Conservation (phyloP, 2,329 filamentous ascomycete genomes). For the Paraphaeosphaeria sporulosa region DNA sequence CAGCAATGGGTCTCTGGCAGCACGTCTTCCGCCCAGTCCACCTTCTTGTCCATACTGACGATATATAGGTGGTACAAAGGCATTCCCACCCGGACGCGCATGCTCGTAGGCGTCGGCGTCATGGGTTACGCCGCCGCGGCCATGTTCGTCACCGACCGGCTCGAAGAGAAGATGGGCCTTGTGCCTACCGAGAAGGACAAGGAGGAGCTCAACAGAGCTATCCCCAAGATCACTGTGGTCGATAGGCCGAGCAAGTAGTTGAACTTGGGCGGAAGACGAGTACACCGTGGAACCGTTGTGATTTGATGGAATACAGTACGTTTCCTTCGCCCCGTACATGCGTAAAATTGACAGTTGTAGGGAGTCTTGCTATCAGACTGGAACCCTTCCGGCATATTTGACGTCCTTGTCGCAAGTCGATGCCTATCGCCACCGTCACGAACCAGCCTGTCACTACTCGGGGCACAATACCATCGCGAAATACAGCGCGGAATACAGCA, state of each 20-base stretch:
- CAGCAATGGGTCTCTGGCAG: constrained; percentile 48
- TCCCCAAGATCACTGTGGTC: constrained; percentile 65
- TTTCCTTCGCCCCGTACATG: background rate
- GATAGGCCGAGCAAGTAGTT: constrained; percentile 26
- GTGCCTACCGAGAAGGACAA: constrained; percentile 77
- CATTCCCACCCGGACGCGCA: constrained; percentile 73
- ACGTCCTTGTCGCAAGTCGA: background rate
- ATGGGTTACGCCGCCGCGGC: constrained; percentile 79
- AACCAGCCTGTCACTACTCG: background rate
- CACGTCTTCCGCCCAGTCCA: constrained; percentile 25
- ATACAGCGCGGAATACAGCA: too few relatives aligned
- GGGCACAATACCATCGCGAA: too few relatives aligned
- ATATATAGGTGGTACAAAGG: constrained; percentile 66
- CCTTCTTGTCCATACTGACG: background rate
- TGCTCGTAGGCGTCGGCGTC: constrained; percentile 75
- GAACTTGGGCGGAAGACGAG: background rate
- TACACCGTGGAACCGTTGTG: background rate
- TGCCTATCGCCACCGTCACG: background rate
- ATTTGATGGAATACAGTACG: background rate
- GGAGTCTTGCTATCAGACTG: background rate
- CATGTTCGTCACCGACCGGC: constrained; percentile 74
- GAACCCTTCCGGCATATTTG: background rate
- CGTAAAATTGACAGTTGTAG: background rate
- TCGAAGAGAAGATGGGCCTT: constrained; percentile 77
- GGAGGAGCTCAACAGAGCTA: constrained; percentile 66